Evolutionary conservation across 2,329 filamentous ascomycete genomes (phyloP).

Genomic region (Arthrobotrys pseudoclavata): DNA sequence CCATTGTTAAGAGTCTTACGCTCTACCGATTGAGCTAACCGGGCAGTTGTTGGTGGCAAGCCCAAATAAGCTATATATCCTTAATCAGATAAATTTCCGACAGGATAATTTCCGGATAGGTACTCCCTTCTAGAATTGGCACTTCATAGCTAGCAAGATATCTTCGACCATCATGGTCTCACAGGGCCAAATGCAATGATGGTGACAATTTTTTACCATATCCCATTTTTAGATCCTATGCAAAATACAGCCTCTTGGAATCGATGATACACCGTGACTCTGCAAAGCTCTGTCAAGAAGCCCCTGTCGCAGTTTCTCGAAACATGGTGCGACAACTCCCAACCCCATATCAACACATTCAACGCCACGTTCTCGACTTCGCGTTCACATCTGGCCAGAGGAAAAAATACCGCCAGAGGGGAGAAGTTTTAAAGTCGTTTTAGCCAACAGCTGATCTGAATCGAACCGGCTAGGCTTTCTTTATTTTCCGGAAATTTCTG

Average conservation of each 20-base stretch:
- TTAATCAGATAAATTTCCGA: too few relatives aligned
- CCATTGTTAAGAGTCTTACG: slow-evolving; percentile 80
- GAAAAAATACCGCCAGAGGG: not conserved
- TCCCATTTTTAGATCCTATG: slow-evolving; percentile 12
- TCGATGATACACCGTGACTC: slow-evolving; percentile 24
- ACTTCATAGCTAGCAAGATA: too few relatives aligned
- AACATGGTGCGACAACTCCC: slow-evolving; percentile 20
- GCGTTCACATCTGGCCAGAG: not conserved
- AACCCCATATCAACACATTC: slow-evolving; percentile 29
- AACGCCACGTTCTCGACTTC: slow-evolving; percentile 9
- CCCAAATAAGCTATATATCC: too few relatives aligned
- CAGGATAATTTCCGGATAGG: too few relatives aligned
- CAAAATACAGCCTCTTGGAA: not conserved
- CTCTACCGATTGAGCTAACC: slow-evolving; percentile 78
- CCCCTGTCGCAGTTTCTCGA: slow-evolving; percentile 19
- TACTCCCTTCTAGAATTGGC: too few relatives aligned
- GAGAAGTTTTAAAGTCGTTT: slow-evolving; percentile 15
- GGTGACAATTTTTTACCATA: not conserved
- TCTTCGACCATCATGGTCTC: too few relatives aligned
- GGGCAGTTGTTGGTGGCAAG: too few relatives aligned
- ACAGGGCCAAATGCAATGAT: too few relatives aligned
- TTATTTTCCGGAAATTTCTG: slow-evolving; percentile 24
- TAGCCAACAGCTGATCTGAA: slow-evolving; percentile 18
- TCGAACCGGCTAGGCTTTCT: slow-evolving; percentile 28
- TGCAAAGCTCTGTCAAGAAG: slow-evolving; percentile 17